Evolutionary conservation across 768 basidiomycete genomes (phyloP).

Genomic region (Daedalea quercina): DNA sequence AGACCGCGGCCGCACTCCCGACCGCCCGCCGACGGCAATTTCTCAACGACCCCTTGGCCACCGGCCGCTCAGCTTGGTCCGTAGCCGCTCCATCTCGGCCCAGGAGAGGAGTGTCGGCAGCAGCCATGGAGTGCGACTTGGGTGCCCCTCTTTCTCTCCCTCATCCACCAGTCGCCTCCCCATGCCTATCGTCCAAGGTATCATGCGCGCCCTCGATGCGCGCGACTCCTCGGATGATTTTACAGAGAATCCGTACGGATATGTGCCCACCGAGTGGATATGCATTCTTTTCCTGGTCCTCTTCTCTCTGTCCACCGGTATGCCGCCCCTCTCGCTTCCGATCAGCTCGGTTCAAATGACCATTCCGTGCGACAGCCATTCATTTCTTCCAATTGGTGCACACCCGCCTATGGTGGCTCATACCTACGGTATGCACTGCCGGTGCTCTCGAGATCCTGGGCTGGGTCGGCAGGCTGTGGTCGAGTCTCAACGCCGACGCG

Average conservation of each 20-base stretch:
- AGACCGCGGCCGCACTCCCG: too few relatives aligned
- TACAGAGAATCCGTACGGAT: conserved; percentile 20
- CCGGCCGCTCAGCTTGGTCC: too few relatives aligned
- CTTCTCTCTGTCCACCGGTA: conserved; percentile 25
- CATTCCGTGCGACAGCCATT: conserved; percentile 5
- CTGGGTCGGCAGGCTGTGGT: conserved; percentile 32
- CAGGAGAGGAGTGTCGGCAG: too few relatives aligned
- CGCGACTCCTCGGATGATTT: background rate
- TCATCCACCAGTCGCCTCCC: too few relatives aligned
- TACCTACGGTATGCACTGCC: conserved; percentile 25
- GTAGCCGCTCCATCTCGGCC: too few relatives aligned
- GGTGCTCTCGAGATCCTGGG: conserved; percentile 31
- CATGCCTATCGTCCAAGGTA: too few relatives aligned
- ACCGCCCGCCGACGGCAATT: too few relatives aligned
- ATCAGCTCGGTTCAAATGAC: background rate
- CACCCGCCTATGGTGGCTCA: conserved; percentile 29
- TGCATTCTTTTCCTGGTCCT: conserved; percentile 30
- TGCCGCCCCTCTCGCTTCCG: background rate
- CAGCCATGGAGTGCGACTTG: too few relatives aligned
- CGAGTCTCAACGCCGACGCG: conserved; percentile 16
- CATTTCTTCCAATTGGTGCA: conserved; percentile 22
- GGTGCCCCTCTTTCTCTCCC: too few relatives aligned
- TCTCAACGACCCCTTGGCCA: too few relatives aligned
- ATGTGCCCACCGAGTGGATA: conserved; percentile 31
- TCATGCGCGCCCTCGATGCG: too few relatives aligned